Conservation (phyloP, 2,329 filamentous ascomycete species). For the Diaporthe amygdali region DNA sequence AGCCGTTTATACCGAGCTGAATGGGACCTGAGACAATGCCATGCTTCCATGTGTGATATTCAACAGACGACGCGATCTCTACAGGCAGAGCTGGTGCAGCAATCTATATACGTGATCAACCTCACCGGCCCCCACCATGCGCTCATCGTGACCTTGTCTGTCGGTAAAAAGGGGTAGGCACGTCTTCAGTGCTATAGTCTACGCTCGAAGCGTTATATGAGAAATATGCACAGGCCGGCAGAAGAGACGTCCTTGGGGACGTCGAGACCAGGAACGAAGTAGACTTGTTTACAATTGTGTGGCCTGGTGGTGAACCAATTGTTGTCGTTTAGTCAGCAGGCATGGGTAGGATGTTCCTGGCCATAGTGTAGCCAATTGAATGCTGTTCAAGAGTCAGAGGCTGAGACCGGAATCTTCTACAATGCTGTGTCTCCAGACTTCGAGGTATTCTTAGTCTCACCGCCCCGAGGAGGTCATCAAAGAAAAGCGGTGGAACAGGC, state of each 20-base stretch:
- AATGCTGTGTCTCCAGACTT: constrained; percentile 10
- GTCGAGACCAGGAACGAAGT: background rate
- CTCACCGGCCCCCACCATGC: background rate
- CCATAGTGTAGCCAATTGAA: background rate
- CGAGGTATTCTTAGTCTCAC: constrained; percentile 5
- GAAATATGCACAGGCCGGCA: background rate
- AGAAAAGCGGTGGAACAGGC: constrained; percentile 9
- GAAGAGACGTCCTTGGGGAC: background rate
- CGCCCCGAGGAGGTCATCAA: background rate
- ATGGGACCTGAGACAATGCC: background rate
- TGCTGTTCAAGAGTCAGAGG: background rate
- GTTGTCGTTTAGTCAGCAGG: background rate
- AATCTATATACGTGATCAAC: background rate
- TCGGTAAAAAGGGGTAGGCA: background rate
- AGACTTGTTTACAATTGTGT: too few species aligned
- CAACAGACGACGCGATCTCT: background rate
- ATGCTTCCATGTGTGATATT: background rate
- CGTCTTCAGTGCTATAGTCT: background rate
- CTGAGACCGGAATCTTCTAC: background rate
- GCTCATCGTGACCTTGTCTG: background rate
- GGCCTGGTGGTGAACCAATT: background rate
- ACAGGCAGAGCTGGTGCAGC: background rate
- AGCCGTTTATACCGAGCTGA: background rate
- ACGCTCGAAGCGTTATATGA: background rate
- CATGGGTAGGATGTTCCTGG: background rate